Base-by-base conservation (phyloP, 2,329 filamentous ascomycete genomes). In the Alternaria triticimaculans region DNA sequence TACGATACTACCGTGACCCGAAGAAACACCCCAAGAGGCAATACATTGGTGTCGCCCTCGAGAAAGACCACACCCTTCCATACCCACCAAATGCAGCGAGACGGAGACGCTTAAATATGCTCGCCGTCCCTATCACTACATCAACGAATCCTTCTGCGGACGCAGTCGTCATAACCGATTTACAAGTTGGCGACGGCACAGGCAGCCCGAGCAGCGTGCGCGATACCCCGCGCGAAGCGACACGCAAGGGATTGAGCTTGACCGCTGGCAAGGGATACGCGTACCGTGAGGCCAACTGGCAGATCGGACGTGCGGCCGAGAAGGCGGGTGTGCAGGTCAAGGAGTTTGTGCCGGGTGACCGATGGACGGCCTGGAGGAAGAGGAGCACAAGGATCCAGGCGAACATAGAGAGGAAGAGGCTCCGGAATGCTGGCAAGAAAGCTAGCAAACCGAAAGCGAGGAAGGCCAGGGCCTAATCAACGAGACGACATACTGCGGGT, bases 1-100 rank as follows among this genome's bases (percentile, higher is more conserved):
- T 99, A 64, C 94, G 96, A 74, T 99, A 97, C 87, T 99, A 99
- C 86, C 89, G 91, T 77, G 95, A 99, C 78, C 94, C 94, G 0
- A 81, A 86, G 30, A 87, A 85, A 63, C 93, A 98, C 80, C 92
- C 94, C 1, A 92, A 93, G 71, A 88, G 94, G 64, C 93, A 97
- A 80, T 99, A 94, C 85, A 99, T 99, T 75, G 96, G 96, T 65
- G 91, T 99, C 20, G 92, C 92, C 33, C 94, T 97, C 80, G 87
- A 94, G 78, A 93, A 93, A 77, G 85, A 89, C 15, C 92, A 96
- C 74, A 88, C 85, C 30, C 88, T 99, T 2, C 96, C 96, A 0
- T 89, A 92, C 76, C 90, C 92, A 1, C 82, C 81, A 25, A 91
- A 95, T 77, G 90, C 91, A 5, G 88, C 91, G 66, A 88, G 92